Base-by-base conservation (phyloP, 495 filamentous ascomycete genomes). In the Daldinia vernicosa region DNA sequence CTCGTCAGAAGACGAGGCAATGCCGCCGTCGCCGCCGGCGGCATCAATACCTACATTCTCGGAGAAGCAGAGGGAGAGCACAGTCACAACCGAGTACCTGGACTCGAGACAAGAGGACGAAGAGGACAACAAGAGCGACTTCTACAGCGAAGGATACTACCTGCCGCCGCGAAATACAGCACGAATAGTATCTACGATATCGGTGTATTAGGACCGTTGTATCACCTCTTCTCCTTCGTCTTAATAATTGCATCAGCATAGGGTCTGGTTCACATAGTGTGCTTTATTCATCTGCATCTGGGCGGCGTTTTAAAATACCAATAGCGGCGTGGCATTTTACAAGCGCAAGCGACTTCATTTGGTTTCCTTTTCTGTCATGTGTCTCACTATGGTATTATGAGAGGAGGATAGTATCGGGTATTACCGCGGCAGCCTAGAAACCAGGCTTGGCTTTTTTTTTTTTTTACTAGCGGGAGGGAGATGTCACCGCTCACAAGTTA, bases 11-110 rank as follows among this genome's bases (percentile, higher is more conserved):
- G 88, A 89, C 76, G 87, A 89, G 72, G 84, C 88, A 30, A 91
- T 92, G 85, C 94, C 94, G 33, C 89, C 91, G n/a, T 97, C 95
- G 60, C 94, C 95, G 53, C 91, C 90, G 4, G 84, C 88, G 1
- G 79, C 90, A 63, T 66, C 81, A 35, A 82, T 93, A 59, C 86
- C 91, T 68, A 82, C 89, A 39, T 92, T 95, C 76, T 84, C 89
- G 40, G 87, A 91, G 71, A 92, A 94, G 83, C 80, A 88, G 79
- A 70, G 81, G 60, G 82, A 88, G 74, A 79, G 83, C 54, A 85
- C 86, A 75, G 76, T 83, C 63, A 84, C 80, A 47, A 84, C 84
- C 66, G 79, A 84, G 55, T 84, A 85, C 77, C 85, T 80, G 77
- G 79, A 78, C 53, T 66, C 74, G 60, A 70, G 66, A 37, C 75